Conservation (phyloP, 2,329 filamentous ascomycete genomes). For the Pseudogymnoascus sp. region DNA sequence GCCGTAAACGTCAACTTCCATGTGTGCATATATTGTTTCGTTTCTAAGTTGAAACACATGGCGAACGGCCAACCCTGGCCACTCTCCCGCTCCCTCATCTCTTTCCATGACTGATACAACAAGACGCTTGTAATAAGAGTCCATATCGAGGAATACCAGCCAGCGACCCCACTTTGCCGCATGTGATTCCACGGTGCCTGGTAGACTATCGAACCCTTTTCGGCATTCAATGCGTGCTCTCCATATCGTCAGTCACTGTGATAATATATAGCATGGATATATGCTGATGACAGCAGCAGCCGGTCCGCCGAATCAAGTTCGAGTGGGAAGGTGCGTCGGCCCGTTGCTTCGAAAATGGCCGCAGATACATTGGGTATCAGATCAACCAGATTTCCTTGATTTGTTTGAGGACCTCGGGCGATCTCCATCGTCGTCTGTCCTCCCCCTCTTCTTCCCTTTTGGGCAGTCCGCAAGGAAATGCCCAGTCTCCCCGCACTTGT, state of each 20-base stretch:
- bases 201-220: background rate
- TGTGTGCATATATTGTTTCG: background rate
- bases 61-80: background rate
- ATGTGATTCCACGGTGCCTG: background rate
- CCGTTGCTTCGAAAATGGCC: background rate
- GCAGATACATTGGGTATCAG: background rate
- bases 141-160: background rate
- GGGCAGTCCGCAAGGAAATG: conserved; percentile 54
- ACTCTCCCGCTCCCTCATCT: background rate
- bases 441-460: conserved; percentile 24
- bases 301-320: background rate
- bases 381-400: conserved; percentile 5
- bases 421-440: conserved; percentile 10
- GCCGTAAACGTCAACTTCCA: background rate
- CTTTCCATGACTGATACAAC: background rate
- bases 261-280: conserved; percentile 1
- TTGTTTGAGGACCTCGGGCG: conserved; percentile 8
- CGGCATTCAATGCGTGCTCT: background rate
- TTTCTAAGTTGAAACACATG: conserved; percentile 4
- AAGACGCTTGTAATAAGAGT: background rate
- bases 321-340: background rate
- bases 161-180: background rate
- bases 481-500: conserved; percentile 53
- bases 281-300: background rate
- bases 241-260: background rate